Evolutionary conservation across 768 basidiomycete species (phyloP), one percentile per base, ranked within the genome.

Genomic region (Trametes sanguinea): DNA sequence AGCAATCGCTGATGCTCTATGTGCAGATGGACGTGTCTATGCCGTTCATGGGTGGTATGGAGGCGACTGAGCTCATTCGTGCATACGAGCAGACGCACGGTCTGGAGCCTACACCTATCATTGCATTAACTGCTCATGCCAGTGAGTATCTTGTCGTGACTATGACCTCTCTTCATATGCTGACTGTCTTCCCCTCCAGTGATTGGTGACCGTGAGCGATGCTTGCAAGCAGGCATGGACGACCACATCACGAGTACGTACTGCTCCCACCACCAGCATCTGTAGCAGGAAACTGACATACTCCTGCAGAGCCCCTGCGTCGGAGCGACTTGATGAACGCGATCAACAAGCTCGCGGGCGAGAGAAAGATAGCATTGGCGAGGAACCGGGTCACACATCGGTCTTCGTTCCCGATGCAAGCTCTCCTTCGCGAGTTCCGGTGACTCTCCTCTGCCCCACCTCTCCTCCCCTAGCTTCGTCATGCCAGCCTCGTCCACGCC

Each of bases 21-120:
- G 33, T 54, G 14, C 63, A 96, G 92, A 98, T 98, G 96, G 95
- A 98, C 69, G 90, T 97, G 13, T 97, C 95, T 10, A 95, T 96
- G 94, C 94, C 95, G 6, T 89, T 95, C 76, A 98, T 98, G 94
- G 95, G 95, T 52, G 95, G 96, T 65, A 94, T 96, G 88, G 95
- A 99, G 75, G 94, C 96, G 1, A 99, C 97, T 0, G 89, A 94
- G 65, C 80, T 93, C 60, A 97, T 98, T 63, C 86, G 96, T 54
- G 83, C 85, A 40, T 93, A 87, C 71, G 96, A 98, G 77, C 77
- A 82, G 72, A 82, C 87, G 64, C 85, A 85, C 65, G 81, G 85
- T 7, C 77, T 94, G 33, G 71, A 84, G 14, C 82, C 87, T 2
- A 93, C 87, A 6, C 96, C 97, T 0, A 98, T 99, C 67, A 94